Conservation (phyloP, 129 eudicot genomes). For the Pseudognaphalium luteoalbum region DNA sequence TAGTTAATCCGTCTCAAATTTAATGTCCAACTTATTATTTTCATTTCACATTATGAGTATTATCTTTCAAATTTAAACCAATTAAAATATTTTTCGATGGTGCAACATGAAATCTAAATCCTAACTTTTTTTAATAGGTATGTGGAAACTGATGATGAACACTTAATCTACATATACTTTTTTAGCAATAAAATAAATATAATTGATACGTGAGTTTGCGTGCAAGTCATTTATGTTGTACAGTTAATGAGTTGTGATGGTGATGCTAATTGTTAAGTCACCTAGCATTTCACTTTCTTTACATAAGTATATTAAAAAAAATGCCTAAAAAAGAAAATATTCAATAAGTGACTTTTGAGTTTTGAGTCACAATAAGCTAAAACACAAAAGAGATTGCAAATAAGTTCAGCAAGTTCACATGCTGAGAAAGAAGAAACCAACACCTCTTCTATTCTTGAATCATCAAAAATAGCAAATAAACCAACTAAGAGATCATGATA, state of each 20-base stretch:
- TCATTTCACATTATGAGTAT: no score
- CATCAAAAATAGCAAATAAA: not conserved
- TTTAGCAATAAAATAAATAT: no score
- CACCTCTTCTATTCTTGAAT: not conserved
- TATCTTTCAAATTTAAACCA: no score
- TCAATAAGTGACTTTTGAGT: not conserved
- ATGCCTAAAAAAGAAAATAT: not conserved
- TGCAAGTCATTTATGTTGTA: not conserved
- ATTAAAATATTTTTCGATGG: no score
- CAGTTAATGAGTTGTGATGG: not conserved
- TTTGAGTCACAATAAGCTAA: not conserved
- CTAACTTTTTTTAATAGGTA: no score
- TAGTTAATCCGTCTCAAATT: no score
- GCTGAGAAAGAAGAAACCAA: not conserved
- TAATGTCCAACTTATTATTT: no score
- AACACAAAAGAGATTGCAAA: slow-evolving; percentile 1
- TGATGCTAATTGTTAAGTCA: slow-evolving; percentile 1
- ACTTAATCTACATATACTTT: no score
- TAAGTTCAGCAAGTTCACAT: slow-evolving; percentile 5
- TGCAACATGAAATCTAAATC: no score
- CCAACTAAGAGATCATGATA: not conserved
- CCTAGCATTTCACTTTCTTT: not conserved
- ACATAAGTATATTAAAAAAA: not conserved
- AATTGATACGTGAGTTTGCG: no score
- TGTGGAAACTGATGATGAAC: no score